Base-by-base conservation (phyloP, 148 eudicot species). In the Rhododendron ferrugineum region DNA sequence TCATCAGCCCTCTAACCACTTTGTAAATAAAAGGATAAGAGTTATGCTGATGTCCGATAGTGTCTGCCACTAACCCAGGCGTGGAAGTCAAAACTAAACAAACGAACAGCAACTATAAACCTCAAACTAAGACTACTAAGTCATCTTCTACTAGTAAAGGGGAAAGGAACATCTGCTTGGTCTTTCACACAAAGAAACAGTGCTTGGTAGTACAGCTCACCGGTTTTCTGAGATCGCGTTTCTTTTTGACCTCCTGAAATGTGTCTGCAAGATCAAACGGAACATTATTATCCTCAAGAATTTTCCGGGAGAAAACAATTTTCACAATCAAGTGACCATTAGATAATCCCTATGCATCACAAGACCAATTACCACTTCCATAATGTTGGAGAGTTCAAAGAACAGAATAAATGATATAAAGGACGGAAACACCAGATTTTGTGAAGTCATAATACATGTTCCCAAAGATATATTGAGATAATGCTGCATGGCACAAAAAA, bases 191-290 rank as follows among this genome's bases (percentile, higher is more conserved):
- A 11, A 22, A 70, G 47, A 83, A 72, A 23, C 16, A 73, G 58
- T 56, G 30, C 34, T 46, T 36, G 52, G 16, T 11, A 42, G 64
- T 23, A 54, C 3, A 20, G 47, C 85, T 84, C 85, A 90, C 92
- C 92, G 82, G 87, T 78, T 87, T 90, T 76, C 86, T 89, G 70
- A 87, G 82, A 28, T 88, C 90, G 20, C 90, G 89, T 46, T 90
- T 90, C 89, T 87, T 90, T 86, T 80, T 89, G 14, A 90, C 92
- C 85, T 89, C 92, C 83, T 89, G 92, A 83, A 90, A 90, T 60
- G 92, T 81, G 83, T 90, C 92, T 90, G 92, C 73, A 74, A 32
- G 80, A 37, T 62, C 77, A 86, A 49, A 42, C 16, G 44, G 23
- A 40, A 70, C 79, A 60, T 14, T 40, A 56, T 87, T 52, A 88